A percentile compares a stretch with the other conserved stretches of the same genome.
These are phyloP conservation scores for Gaeumannomyces tritici DNA, from an alignment of 2,329 filamentous ascomycete genomes.

Conservation along the genomic window DNA sequence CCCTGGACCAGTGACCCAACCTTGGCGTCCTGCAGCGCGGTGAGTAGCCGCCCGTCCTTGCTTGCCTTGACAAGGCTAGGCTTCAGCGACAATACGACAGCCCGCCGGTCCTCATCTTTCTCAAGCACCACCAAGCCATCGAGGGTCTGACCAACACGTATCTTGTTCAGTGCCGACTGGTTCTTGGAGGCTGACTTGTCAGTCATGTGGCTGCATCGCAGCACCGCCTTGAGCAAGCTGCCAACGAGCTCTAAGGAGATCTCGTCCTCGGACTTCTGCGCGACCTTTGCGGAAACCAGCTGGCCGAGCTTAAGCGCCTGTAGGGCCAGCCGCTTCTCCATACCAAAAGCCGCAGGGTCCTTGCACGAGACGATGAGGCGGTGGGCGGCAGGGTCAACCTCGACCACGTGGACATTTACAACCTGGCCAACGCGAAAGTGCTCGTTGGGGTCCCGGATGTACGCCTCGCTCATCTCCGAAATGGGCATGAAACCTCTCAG, in stretches of 20 bases:
- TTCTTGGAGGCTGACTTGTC: constrained; percentile 79
- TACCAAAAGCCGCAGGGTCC: constrained; percentile 67
- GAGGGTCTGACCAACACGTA: constrained; percentile 75
- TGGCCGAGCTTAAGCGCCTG: constrained; percentile 64
- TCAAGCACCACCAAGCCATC: constrained; percentile 77
- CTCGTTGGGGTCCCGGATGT: constrained; percentile 77
- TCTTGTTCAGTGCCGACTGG: constrained; percentile 65
- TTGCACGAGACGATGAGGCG: constrained; percentile 89
- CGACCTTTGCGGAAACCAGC: constrained; percentile 67
- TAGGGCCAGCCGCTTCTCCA: constrained; percentile 67
- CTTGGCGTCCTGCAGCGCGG: constrained; percentile 60
- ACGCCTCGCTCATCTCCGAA: constrained; percentile 96
- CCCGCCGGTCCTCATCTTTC: constrained; percentile 68
- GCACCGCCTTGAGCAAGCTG: constrained; percentile 64
- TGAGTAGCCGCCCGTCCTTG: constrained; percentile 62
- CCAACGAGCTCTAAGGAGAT: constrained; percentile 67
- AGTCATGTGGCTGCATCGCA: constrained; percentile 70
- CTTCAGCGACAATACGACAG: constrained; percentile 73
- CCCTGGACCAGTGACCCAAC: constrained; percentile 62
- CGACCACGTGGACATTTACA: constrained; percentile 79
- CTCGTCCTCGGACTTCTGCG: constrained; percentile 71
- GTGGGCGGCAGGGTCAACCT: constrained; percentile 59
- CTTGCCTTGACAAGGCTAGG: constrained; percentile 69
- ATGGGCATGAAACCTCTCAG: constrained; percentile 83
- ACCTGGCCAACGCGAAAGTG: constrained; percentile 90